Percentiles rank a stretch among this genome's conserved stretches.
These are phyloP conservation scores for Tubosaeta sp. DNA, from an alignment of 768 basidiomycete species.

Conservation along the genomic window DNA sequence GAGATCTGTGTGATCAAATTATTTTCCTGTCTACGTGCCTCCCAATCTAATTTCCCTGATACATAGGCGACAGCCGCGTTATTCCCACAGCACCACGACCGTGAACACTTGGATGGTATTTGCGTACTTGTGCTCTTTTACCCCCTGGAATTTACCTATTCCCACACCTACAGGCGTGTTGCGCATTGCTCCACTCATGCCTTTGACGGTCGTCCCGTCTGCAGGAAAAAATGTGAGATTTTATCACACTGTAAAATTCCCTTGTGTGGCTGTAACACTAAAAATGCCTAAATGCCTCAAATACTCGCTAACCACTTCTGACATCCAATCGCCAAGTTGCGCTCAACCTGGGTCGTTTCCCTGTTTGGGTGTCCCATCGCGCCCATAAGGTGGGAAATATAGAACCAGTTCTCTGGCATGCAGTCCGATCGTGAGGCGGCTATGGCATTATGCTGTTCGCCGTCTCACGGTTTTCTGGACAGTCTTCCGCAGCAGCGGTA, in stretches of 20 bases:
- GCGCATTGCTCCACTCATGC: slow-evolving; percentile 7
- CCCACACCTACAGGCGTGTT: slow-evolving; percentile 19
- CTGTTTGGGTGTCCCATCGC: neutral
- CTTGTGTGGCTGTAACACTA: too few species aligned
- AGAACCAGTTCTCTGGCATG: too few species aligned
- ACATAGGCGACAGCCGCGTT: neutral
- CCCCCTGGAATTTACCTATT: slow-evolving; percentile 7
- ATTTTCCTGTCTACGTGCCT: neutral
- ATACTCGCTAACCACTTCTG: too few species aligned
- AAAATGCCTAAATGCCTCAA: too few species aligned
- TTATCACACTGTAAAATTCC: slow-evolving; percentile 14
- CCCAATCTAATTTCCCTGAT: neutral
- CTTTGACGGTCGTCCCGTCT: slow-evolving; percentile 13
- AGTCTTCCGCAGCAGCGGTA: neutral
- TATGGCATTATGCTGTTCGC: neutral
- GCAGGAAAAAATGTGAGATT: slow-evolving; percentile 17
- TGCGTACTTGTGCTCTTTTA: neutral
- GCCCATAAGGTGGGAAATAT: slow-evolving; percentile 2
- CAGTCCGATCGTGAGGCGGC: slow-evolving; percentile 1
- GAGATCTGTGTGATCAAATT: neutral
- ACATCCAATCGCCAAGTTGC: slow-evolving; percentile 10
- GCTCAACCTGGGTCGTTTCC: slow-evolving; percentile 1
- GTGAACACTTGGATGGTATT: slow-evolving; percentile 6
- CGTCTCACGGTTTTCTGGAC: neutral
- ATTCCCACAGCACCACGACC: slow-evolving; percentile 12